A percentile compares a stretch with the other conserved stretches of the same genome.
These are phyloP conservation scores for Liriodendron chinense DNA, from an alignment of 164 flowering plant genomes.

Conservation along the genomic window DNA sequence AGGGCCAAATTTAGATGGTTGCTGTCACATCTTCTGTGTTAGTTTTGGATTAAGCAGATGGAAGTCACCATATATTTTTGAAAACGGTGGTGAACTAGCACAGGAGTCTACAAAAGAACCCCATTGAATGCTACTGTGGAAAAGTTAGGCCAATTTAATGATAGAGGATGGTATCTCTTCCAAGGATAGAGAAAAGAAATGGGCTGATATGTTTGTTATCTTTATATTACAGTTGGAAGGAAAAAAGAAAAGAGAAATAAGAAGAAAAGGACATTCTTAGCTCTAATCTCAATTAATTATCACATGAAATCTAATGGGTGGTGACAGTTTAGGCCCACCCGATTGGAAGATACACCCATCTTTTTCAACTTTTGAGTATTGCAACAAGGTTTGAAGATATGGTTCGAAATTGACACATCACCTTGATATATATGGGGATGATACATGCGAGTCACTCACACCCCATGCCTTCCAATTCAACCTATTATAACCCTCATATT, in stretches of 20 bases:
- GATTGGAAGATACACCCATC: no score
- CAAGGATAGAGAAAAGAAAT: background rate
- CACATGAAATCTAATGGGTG: background rate
- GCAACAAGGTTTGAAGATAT: no score
- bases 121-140: background rate
- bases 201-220: background rate
- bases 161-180: background rate
- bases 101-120: background rate
- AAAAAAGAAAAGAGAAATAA: background rate
- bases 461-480: no score
- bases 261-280: background rate
- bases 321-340: no score
- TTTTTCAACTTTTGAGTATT: no score
- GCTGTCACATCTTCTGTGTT: no score
- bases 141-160: background rate
- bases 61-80: background rate
- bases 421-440: no score
- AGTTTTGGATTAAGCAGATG: no score
- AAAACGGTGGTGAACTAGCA: background rate
- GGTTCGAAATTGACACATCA: no score
- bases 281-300: background rate
- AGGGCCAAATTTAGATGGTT: no score
- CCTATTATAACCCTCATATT: no score
- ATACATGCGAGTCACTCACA: no score
- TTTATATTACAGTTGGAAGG: background rate